phyloP scores from a whole-genome alignment of 1,139 yeast genomes.

The Blastobotrys persicus region DNA sequence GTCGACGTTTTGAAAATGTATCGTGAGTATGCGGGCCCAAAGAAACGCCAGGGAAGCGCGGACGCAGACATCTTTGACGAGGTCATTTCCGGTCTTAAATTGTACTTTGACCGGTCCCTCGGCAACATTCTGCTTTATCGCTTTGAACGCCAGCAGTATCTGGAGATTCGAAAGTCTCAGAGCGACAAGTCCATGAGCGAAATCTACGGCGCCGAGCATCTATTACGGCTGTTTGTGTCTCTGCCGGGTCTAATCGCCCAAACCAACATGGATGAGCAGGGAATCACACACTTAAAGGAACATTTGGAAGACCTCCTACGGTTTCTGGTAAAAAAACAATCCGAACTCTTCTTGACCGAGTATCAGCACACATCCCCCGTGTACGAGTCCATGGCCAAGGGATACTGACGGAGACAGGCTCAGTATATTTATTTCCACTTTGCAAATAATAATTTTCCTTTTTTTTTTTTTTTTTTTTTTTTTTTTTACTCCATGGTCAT shows the following conservation, averaged over 20 bases:
- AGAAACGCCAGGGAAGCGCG: conserved; percentile 35
- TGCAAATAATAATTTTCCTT: not conserved
- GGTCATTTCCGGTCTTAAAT: conserved; percentile 61
- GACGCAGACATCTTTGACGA: conserved; percentile 63
- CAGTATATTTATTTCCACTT: not conserved
- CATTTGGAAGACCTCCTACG: conserved; percentile 54
- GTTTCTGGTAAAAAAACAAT: conserved; percentile 48
- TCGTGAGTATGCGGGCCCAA: conserved; percentile 29
- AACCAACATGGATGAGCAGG: conserved; percentile 76
- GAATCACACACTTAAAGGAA: conserved; percentile 54
- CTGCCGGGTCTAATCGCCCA: conserved; percentile 78
- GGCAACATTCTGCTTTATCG: conserved; percentile 76
- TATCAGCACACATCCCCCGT: conserved; percentile 61
- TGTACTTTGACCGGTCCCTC: conserved; percentile 75
- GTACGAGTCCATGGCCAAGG: conserved; percentile 50
- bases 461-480: not conserved
- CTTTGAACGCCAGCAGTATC: conserved; percentile 79
- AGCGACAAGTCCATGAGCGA: conserved; percentile 42
- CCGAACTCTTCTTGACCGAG: conserved; percentile 45
- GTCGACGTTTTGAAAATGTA: conserved; percentile 52
- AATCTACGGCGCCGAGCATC: conserved; percentile 75
- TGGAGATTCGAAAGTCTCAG: conserved; percentile 48
- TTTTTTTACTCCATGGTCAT: too few species aligned
- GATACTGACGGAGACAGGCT: conserved; percentile 21
- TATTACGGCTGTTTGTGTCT: conserved; percentile 68